Evolutionary conservation across 495 filamentous ascomycete species (phyloP).

Genomic region (Jackrogersella minutella): DNA sequence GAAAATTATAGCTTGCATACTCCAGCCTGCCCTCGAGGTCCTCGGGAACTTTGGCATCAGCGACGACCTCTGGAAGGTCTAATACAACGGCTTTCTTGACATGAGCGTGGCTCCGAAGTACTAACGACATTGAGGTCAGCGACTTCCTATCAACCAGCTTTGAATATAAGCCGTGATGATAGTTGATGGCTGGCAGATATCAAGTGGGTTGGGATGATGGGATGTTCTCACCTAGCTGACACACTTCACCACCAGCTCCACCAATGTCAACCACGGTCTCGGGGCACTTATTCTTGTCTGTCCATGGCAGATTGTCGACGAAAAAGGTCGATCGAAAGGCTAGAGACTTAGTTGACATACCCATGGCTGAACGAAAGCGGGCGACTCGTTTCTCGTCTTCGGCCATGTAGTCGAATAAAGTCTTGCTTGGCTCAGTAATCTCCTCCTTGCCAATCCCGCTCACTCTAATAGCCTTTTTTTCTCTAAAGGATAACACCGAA

Average conservation of each 20-base stretch:
- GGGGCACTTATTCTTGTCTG: conserved; percentile 35
- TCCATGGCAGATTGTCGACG: conserved; percentile 50
- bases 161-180: neutral
- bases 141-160: neutral
- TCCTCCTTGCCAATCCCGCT: conserved; percentile 8
- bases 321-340: conserved; percentile 49
- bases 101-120: conserved; percentile 38
- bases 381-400: conserved; percentile 46
- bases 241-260: conserved; percentile 43
- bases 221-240: conserved; percentile 24
- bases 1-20: conserved; percentile 62
- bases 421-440: conserved; percentile 36
- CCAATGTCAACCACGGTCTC: conserved; percentile 56
- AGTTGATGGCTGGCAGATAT: neutral
- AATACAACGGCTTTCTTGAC: conserved; percentile 32
- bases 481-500: conserved; percentile 27
- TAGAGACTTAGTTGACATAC: conserved; percentile 43
- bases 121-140: conserved; percentile 1
- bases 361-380: conserved; percentile 56
- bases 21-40: conserved; percentile 48
- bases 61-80: conserved; percentile 34
- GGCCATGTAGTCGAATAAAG: conserved; percentile 48
- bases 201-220: neutral
- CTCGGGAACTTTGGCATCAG: conserved; percentile 33
- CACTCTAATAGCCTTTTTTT: conserved; percentile 8